A percentile compares a stretch with the other conserved stretches of the same genome.
Evolutionary conservation across 2,329 filamentous ascomycete species (phyloP).

Genomic region (Sporothrix pseudoabietina): DNA sequence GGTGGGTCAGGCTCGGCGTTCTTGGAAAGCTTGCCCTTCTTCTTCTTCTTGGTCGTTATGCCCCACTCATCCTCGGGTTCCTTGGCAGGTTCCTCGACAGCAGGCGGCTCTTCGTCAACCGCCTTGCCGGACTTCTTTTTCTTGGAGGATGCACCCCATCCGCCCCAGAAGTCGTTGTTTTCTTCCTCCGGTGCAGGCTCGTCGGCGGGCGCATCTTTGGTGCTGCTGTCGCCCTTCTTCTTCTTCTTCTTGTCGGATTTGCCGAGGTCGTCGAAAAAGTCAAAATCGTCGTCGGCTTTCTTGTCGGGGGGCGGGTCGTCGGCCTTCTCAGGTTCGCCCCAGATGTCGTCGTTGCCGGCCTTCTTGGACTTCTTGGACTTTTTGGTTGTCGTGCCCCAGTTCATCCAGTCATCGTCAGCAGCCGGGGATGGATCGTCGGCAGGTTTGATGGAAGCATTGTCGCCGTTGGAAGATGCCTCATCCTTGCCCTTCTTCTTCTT

Average conservation of each 20-base stretch:
- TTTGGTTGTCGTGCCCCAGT: conserved; percentile 28
- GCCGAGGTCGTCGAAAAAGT: conserved; percentile 40
- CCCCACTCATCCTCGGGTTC: conserved; percentile 44
- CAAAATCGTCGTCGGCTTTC: conserved; percentile 32
- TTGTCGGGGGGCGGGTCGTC: conserved; percentile 33
- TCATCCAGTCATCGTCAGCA: conserved; percentile 32
- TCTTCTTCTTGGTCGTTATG: conserved; percentile 40
- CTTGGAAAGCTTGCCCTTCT: conserved; percentile 42
- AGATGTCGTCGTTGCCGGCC: conserved; percentile 13
- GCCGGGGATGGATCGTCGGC: conserved; percentile 15
- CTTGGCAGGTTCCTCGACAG: conserved; percentile 43
- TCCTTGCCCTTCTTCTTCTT: conserved; percentile 38
- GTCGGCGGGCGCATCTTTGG: conserved; percentile 42
- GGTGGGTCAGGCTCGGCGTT: conserved; percentile 47
- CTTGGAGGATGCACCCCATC: conserved; percentile 40
- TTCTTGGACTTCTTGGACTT: conserved; percentile 32
- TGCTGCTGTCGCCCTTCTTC: conserved; percentile 37
- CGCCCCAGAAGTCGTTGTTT: conserved; percentile 41
- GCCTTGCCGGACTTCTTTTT: conserved; percentile 38
- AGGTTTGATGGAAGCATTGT: conserved; percentile 26
- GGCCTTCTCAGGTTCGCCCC: conserved; percentile 31
- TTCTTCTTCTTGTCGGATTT: conserved; percentile 39
- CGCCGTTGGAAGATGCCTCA: conserved; percentile 31
- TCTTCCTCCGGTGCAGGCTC: conserved; percentile 43
- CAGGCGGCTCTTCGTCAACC: conserved; percentile 48